Conservation (phyloP, 257 asterid genomes). For the Phtheirospermum japonicum region DNA sequence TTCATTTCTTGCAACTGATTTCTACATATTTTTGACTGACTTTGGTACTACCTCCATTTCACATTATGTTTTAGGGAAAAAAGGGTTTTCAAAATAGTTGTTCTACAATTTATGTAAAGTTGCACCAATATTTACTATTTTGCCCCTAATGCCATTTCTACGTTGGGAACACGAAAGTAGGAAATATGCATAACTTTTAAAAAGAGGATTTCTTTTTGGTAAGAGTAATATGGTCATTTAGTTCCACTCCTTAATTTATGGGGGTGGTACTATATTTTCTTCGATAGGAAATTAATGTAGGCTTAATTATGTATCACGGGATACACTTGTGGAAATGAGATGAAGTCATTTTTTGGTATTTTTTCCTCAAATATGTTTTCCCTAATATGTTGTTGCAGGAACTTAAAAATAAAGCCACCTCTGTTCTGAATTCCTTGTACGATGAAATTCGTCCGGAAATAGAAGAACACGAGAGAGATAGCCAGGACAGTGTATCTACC, state of each 20-base stretch:
- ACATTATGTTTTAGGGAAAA: too few relatives aligned
- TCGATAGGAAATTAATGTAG: not conserved
- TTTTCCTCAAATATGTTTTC: slow-evolving; percentile 5
- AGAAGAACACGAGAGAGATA: slow-evolving; percentile 80
- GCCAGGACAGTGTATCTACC: slow-evolving; percentile 78
- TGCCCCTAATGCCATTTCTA: too few relatives aligned
- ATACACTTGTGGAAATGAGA: not conserved
- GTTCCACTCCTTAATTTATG: too few relatives aligned
- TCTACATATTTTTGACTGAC: slow-evolving; percentile 2
- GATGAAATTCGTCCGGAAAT: slow-evolving; percentile 91
- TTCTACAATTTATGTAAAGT: too few relatives aligned
- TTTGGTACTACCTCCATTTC: too few relatives aligned
- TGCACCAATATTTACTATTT: too few relatives aligned
- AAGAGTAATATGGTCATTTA: too few relatives aligned
- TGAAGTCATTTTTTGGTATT: not conserved
- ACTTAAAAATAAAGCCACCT: slow-evolving; percentile 49
- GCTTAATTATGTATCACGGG: not conserved
- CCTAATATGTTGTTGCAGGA: slow-evolving; percentile 42
- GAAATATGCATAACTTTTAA: too few relatives aligned
- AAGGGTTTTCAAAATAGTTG: too few relatives aligned
- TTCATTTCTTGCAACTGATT: not conserved
- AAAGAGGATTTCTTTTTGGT: too few relatives aligned
- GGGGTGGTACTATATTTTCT: too few relatives aligned
- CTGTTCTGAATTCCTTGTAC: slow-evolving; percentile 58
- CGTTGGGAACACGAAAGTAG: too few relatives aligned